Evolutionary conservation across 345 rosid genomes (phyloP), one percentile per base, ranked within the genome.

Genomic region (Dimocarpus longan): DNA sequence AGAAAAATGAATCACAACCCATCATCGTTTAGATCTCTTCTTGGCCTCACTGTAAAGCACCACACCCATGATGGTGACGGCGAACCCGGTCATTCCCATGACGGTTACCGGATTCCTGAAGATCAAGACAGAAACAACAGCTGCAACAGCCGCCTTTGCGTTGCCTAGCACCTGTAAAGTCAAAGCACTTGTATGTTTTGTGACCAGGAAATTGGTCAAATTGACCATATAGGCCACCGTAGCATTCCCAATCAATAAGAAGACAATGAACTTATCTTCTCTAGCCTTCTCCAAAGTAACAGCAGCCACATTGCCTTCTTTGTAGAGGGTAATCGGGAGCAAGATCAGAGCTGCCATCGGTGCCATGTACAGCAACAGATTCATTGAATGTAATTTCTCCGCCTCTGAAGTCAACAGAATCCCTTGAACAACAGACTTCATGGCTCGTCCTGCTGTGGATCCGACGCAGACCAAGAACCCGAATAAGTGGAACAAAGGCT

Each of bases 31-130:
- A n/a, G 97, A 96, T 85, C 99, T 90, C 95, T 96, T 96, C 94
- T 85, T 96, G n/a, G 99, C 99, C 88, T 96, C 99, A 76, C 98
- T 89, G 86, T 96, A 96, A 75, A 94, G 93, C 87, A 91, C 95
- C 78, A 96, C 99, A 1, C 99, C 99, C 98, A 94, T 94, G 72
- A 96, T 78, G 0, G 99, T 96, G 15, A 91, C 97, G 0, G 87
- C 98, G 26, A 96, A 96, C 50, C 99, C 99, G 1, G 98, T 80
- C 75, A 93, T 81, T 28, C 99, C 99, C 98, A 96, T 96, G 68
- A 86, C 88, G 0, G 95, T 93, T 79, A 96, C 99, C 70, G 99
- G 99, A 84, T 94, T 96, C 87, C 93, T 88, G 77, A 96, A 96
- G 70, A 94, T 93, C 85, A 96, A 71, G 59, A 96, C 94, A 19